These are phyloP conservation scores for Berberis vulgaris DNA, from an alignment of 164 flowering plant genomes.

Conservation along the genomic window DNA sequence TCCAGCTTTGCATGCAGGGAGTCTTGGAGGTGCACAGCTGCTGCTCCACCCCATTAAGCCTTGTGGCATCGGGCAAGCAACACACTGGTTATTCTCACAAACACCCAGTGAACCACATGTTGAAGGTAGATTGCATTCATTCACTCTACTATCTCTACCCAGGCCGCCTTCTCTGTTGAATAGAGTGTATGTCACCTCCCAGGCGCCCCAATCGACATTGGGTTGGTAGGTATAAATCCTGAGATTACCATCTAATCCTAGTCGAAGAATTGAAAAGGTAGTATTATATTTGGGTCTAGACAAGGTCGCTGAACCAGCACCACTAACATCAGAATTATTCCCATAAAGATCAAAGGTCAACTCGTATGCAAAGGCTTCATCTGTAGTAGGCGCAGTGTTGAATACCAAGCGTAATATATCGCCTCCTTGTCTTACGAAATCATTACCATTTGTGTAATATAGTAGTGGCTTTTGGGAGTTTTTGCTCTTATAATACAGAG, in stretches of 20 bases:
- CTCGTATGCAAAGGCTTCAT: neutral
- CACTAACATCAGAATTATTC: neutral
- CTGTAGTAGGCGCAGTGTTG: neutral
- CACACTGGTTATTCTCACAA: constrained; percentile 29
- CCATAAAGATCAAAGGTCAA: neutral
- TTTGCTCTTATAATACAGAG: constrained; percentile 10
- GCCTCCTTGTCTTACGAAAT: neutral
- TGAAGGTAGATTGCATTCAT: constrained; percentile 21
- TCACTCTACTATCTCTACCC: neutral
- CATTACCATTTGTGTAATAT: neutral
- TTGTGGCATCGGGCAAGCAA: constrained; percentile 29
- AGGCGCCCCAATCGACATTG: constrained; percentile 7
- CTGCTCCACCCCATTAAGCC: constrained; percentile 31
- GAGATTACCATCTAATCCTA: constrained; percentile 27
- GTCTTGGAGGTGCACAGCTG: constrained; percentile 17
- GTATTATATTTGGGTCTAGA: constrained; percentile 16
- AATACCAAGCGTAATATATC: neutral
- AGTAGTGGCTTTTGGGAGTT: neutral
- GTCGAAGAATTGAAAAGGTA: constrained; percentile 15
- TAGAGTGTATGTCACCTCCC: constrained; percentile 21
- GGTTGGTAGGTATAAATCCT: constrained; percentile 19
- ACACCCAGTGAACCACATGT: constrained; percentile 26
- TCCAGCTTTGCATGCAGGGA: constrained; percentile 16
- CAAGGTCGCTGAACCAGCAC: neutral
- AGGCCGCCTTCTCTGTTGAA: constrained; percentile 7